A percentile compares a stretch with the other conserved stretches of the same genome.
phyloP scores from a whole-genome alignment of 768 basidiomycete species.

The Tylopilus felleus region DNA sequence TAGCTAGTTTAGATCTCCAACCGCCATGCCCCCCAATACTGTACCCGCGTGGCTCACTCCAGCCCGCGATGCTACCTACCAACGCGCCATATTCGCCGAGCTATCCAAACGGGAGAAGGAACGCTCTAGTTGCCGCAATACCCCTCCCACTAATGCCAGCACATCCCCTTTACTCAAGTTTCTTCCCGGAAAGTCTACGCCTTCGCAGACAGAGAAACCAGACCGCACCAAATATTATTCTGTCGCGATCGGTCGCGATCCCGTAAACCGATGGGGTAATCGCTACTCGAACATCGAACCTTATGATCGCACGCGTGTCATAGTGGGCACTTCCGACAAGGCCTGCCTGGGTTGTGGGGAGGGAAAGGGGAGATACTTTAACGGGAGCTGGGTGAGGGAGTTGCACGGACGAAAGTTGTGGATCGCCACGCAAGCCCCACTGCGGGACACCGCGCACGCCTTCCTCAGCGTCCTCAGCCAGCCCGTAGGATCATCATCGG shows the following conservation, averaged over 20 bases:
- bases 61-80: constrained; percentile 11
- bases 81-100: constrained; percentile 31
- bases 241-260: constrained; percentile 44
- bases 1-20: neutral
- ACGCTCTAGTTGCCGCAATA: constrained; percentile 30
- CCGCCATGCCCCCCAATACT: constrained; percentile 10
- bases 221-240: constrained; percentile 50
- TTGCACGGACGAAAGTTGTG: constrained; percentile 69
- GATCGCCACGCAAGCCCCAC: constrained; percentile 84
- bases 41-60: constrained; percentile 18
- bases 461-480: constrained; percentile 71
- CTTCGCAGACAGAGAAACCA: constrained; percentile 8
- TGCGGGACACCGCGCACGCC: constrained; percentile 64
- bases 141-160: constrained; percentile 9
- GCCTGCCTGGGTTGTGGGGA: constrained; percentile 20
- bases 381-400: constrained; percentile 86
- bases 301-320: constrained; percentile 78
- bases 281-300: constrained; percentile 74
- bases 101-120: constrained; percentile 39
- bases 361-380: constrained; percentile 57
- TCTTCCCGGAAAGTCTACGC: constrained; percentile 1
- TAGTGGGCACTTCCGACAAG: constrained; percentile 35
- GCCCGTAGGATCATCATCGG: constrained; percentile 37
- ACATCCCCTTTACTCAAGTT: constrained; percentile 3
- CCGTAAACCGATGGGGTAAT: constrained; percentile 48